Conservation (phyloP, 495 filamentous ascomycete species). For the Xanthoparmelia taractica region DNA sequence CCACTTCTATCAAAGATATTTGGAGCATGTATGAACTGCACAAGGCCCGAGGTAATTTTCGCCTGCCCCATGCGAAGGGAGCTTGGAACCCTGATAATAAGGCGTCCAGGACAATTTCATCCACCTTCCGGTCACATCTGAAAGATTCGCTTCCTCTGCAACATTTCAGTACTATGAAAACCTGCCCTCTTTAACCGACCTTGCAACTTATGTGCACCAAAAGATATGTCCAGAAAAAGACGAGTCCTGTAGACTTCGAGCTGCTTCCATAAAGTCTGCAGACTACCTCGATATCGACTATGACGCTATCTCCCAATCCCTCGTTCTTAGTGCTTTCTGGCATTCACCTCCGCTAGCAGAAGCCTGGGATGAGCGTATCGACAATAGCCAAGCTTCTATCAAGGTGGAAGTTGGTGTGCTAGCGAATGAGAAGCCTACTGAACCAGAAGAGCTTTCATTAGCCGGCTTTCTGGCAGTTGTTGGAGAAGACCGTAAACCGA, state of each 20-base stretch:
- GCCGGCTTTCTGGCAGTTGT: constrained; percentile 74
- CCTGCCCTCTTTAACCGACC: constrained; percentile 46
- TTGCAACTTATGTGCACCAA: constrained; percentile 51
- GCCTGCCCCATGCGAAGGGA: neutral
- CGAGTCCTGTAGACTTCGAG: constrained; percentile 34
- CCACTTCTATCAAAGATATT: constrained; percentile 54
- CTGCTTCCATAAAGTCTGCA: constrained; percentile 39
- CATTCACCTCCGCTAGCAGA: constrained; percentile 19
- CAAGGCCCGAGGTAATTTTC: constrained; percentile 38
- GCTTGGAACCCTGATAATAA: neutral
- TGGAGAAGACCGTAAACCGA: constrained; percentile 60
- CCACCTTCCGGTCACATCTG: constrained; percentile 48
- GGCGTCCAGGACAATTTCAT: constrained; percentile 57
- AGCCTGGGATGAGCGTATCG: constrained; percentile 46
- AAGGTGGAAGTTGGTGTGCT: constrained; percentile 80
- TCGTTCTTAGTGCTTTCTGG: constrained; percentile 46
- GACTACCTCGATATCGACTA: constrained; percentile 71
- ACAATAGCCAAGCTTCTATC: constrained; percentile 30
- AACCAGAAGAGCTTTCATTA: constrained; percentile 65
- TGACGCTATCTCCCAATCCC: constrained; percentile 58
- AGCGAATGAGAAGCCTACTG: constrained; percentile 52
- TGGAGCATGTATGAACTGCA: constrained; percentile 47
- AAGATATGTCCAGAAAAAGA: constrained; percentile 46
- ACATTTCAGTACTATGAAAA: constrained; percentile 61
- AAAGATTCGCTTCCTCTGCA: constrained; percentile 57